A percentile compares a stretch with the other conserved stretches of the same genome.
These are phyloP conservation scores for Tulasnella sp. DNA, from an alignment of 768 basidiomycete species.

Conservation along the genomic window DNA sequence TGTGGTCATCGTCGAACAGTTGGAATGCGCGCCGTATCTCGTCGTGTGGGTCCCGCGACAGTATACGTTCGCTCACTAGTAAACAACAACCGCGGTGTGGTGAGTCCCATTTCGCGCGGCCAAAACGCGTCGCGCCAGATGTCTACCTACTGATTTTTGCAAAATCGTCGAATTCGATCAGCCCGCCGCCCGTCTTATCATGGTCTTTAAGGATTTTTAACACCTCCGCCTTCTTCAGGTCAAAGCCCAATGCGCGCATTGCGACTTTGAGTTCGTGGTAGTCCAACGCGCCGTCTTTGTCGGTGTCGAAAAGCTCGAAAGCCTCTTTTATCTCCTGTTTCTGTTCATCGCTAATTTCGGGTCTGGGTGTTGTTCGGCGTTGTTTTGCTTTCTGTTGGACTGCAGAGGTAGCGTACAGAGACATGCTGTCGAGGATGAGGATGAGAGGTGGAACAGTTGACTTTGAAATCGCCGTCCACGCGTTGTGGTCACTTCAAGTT, in stretches of 20 bases:
- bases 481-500: neutral
- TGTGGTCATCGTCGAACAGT: too few relatives aligned
- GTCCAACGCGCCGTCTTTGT: slow-evolving; percentile 94
- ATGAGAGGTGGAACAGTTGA: slow-evolving; percentile 4
- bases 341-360: slow-evolving; percentile 76
- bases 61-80: slow-evolving; percentile 91
- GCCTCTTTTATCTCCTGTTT: slow-evolving; percentile 98
- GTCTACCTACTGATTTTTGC: slow-evolving; percentile 76
- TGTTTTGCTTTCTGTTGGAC: slow-evolving; percentile 57
- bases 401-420: slow-evolving; percentile 25
- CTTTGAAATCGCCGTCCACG: slow-evolving; percentile 1
- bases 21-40: slow-evolving; percentile 95
- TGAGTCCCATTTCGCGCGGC: slow-evolving; percentile 27
- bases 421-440: neutral
- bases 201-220: slow-evolving; percentile 89
- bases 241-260: slow-evolving; percentile 96
- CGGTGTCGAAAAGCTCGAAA: slow-evolving; percentile 97
- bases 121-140: slow-evolving; percentile 35
- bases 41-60: slow-evolving; percentile 91
- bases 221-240: slow-evolving; percentile 97
- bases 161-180: slow-evolving; percentile 94
- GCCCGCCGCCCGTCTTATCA: slow-evolving; percentile 71
- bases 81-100: neutral
- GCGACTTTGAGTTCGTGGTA: slow-evolving; percentile 99
- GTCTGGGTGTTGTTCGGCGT: slow-evolving; percentile 66